Evolutionary conservation across 108 stramenopile species (phyloP), one percentile per base, ranked within the genome.

Genomic region (Cyclostephanos tholiformis): DNA sequence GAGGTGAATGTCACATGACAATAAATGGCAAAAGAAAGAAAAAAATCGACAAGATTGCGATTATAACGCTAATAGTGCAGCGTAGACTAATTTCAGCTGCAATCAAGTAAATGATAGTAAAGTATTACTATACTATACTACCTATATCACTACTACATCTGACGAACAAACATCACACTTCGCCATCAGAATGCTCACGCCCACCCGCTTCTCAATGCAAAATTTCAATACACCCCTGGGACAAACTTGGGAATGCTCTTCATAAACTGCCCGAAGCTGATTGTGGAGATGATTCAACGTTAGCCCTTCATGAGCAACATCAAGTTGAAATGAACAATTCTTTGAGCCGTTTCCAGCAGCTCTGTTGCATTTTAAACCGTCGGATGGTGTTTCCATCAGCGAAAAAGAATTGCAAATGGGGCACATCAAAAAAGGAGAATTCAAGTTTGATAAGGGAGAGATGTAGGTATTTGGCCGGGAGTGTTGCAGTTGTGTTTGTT

Each of bases 261-360:
- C 69, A 22, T 77, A 77, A 9, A 77, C 26, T 46, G 62, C 20
- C 14, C 51, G n/a, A 41, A 77, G 55, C 30, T 65, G 63, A 48
- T 32, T 19, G 32, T 77, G 32, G 22, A 77, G 69, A 65, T 77
- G 76, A 43, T 65, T 59, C 43, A 77, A 56, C 20, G 60, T 70
- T 55, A 77, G 51, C 44, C 76, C 76, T 29, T 77, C 76, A 22
- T 77, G 69, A 23, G 69, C 76, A 63, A 77, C 57, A n/a, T 77
- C 63, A n/a, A 77, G 38, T n/a, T 63, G 56, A 62, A 77, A 77
- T 23, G 67, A 58, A 49, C 76, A 77, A 29, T 39, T 20, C 8
- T 58, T 41, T 30, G 41, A 9, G 10, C 51, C n/a, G 32, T 52
- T 30, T 29, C 13, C 44, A 39, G 53, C 27, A n/a, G 65, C 32